Evolutionary conservation across 148 eudicot species (phyloP), one percentile per base, ranked within the genome.

Genomic region (Rhododendron molle): DNA sequence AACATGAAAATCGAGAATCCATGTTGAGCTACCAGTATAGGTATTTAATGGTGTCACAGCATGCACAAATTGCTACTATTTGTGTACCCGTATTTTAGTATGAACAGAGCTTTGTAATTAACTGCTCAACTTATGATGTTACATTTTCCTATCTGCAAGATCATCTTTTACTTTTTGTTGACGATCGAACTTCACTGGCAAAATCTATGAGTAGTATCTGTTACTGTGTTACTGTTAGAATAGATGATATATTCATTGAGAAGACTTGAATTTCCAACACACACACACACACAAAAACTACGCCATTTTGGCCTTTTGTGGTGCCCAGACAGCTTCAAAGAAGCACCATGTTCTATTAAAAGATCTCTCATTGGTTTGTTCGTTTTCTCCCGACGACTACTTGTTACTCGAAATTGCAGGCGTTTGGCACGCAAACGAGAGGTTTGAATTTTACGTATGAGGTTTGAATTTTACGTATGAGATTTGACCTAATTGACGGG

Each of bases 331-430:
- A 36, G 38, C 38, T 36, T 38, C 40, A 38, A 38, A 38, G 40
- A 38, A 38, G 5, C 40, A 38, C 40, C 40, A 38, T 38, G 40
- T 38, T 38, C 40, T 38, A 38, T 38, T 38, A 4, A 38, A 38
- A 94, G 87, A 62, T 94, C 96, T 78, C 83, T 90, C 92, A 90
- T 91, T 40, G 67, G 23, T 56, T 56, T 52, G 20, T 81, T 49
- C 40, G 80, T 76, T 76, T 62, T 21, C 69, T 2, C 28, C 26
- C 69, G 23, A 62, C 69, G 69, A 62, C 69, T 56, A 38, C 72
- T n/a, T 3, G 40, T 38, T 21, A 2, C 28, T 76, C n/a, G 36
- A 30, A 38, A 73, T 15, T 72, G 46, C 47, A 34, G 20, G 49
- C 20, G 26, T 6, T 23, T 40, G 80, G 80, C 52, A 32, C 52